Evolutionary conservation across 2,329 filamentous ascomycete genomes (phyloP).

Genomic region (Pseudogymnoascus sp.): DNA sequence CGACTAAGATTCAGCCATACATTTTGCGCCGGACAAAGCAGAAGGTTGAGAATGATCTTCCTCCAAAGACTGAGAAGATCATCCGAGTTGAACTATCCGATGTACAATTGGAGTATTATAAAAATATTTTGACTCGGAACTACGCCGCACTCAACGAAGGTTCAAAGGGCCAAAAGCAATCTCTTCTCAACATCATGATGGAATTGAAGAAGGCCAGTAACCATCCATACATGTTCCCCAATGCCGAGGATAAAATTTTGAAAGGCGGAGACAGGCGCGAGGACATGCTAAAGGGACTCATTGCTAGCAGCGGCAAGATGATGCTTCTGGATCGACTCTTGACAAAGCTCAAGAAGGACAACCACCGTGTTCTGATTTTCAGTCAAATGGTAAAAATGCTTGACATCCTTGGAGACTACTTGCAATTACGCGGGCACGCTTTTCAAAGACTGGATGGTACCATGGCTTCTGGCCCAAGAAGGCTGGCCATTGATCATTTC

Average conservation of each 20-base stretch:
- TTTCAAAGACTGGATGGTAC: conserved; percentile 95
- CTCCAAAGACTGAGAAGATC: conserved; percentile 97
- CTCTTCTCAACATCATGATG: conserved; percentile 98
- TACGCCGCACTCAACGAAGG: conserved; percentile 91
- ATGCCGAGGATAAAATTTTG: conserved; percentile 83
- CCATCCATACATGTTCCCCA: conserved; percentile 95
- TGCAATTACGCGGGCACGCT: conserved; percentile 85
- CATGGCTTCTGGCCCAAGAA: conserved; percentile 77
- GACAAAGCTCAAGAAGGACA: conserved; percentile 85
- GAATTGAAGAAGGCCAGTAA: conserved; percentile 99
- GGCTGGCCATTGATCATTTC: conserved; percentile 95
- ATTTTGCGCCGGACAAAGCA: conserved; percentile 95
- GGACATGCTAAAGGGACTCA: conserved; percentile 84
- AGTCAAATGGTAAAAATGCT: conserved; percentile 99
- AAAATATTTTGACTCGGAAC: conserved; percentile 95
- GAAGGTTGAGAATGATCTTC: conserved; percentile 92
- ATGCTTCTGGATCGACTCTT: conserved; percentile 96
- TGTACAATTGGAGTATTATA: conserved; percentile 95
- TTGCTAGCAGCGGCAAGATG: conserved; percentile 98
- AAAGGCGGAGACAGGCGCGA: conserved; percentile 75
- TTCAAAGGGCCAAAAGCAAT: conserved; percentile 85
- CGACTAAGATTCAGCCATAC: conserved; percentile 80
- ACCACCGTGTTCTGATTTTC: conserved; percentile 94
- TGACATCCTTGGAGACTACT: conserved; percentile 89
- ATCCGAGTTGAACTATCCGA: conserved; percentile 96